phyloP scores from a whole-genome alignment of 192 early-diverging fungal genomes.

The Linnemannia zychae region DNA sequence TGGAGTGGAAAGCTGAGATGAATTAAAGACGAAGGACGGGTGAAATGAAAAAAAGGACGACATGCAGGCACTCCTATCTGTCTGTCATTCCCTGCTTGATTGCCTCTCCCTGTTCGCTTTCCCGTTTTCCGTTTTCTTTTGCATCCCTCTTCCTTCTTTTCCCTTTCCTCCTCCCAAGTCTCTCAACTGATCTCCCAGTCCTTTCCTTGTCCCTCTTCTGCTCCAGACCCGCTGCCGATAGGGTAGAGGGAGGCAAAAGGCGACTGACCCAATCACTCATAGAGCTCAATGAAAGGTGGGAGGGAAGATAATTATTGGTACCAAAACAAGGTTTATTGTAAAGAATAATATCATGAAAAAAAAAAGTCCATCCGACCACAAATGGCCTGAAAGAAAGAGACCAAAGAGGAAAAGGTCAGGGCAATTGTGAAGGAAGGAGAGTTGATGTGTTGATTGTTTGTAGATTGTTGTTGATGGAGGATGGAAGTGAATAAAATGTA shows the following conservation, averaged over 20 bases:
- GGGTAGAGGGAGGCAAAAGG: neutral
- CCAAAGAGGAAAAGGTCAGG: neutral
- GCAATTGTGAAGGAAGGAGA: neutral
- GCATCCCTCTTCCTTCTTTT: no score
- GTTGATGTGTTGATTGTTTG: neutral
- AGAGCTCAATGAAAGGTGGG: neutral
- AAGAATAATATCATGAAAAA: neutral
- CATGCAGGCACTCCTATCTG: conserved; percentile 4
- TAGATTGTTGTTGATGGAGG: neutral
- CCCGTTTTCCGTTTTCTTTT: neutral
- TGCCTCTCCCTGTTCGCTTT: neutral
- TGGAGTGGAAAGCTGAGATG: neutral
- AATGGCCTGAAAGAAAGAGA: neutral
- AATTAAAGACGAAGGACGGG: neutral
- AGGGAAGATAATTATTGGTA: neutral
- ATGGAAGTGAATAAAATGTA: neutral
- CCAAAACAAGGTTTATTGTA: neutral
- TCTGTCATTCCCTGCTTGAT: no score
- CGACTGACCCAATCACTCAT: neutral
- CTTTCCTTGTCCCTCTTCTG: neutral
- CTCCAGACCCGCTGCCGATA: neutral
- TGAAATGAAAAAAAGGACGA: neutral
- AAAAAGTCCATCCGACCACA: conserved; percentile 4
- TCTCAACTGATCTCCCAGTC: neutral
- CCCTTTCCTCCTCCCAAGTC: neutral